phyloP scores from a whole-genome alignment of 2,329 filamentous ascomycete genomes.

The Penicillium sp. region DNA sequence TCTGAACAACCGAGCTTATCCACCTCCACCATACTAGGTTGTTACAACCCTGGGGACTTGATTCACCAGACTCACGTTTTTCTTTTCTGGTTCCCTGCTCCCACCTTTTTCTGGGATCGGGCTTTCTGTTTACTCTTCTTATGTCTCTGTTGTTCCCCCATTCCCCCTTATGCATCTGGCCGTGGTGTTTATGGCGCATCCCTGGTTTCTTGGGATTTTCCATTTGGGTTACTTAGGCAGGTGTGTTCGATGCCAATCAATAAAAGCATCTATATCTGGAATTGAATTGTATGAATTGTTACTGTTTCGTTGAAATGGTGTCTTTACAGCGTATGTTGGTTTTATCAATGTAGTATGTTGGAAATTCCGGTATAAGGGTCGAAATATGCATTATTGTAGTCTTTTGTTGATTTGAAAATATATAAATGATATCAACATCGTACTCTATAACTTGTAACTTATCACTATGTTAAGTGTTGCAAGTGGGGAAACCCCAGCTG shows the following conservation, averaged over 20 bases:
- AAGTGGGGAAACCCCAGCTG: background rate
- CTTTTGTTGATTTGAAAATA: background rate
- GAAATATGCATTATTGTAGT: background rate
- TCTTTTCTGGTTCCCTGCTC: background rate
- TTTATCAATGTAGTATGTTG: background rate
- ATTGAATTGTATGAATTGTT: background rate
- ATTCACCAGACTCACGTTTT: background rate
- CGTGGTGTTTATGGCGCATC: conserved; percentile 27
- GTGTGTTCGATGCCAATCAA: conserved; percentile 3
- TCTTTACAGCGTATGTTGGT: background rate
- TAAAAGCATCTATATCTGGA: conserved; percentile 3
- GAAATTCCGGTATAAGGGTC: too few species aligned
- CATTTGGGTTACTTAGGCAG: conserved; percentile 12
- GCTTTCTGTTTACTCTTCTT: background rate
- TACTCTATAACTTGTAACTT: background rate
- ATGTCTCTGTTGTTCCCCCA: background rate
- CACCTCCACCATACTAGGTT: conserved; percentile 27
- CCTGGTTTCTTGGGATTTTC: conserved; percentile 10
- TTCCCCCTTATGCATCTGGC: conserved; percentile 23
- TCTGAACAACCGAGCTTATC: conserved; percentile 30
- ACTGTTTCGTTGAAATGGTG: background rate
- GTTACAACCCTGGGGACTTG: background rate
- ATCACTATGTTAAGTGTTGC: background rate
- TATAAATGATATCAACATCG: background rate
- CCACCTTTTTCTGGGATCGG: background rate